Evolutionary conservation across 371 early-diverging fungal species (phyloP).

Genomic region (Parasitella parasitica): DNA sequence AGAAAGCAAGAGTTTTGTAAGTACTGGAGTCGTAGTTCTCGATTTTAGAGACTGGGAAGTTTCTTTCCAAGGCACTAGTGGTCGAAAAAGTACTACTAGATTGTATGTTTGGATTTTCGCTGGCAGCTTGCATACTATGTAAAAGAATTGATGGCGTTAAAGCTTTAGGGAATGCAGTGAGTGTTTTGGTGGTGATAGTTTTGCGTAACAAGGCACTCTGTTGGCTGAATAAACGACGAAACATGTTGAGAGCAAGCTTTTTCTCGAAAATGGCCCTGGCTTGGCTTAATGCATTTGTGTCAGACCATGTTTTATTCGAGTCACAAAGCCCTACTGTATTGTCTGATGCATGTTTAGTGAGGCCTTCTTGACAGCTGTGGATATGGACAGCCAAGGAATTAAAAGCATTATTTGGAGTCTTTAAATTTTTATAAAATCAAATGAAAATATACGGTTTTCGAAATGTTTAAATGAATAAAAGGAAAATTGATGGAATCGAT

Average conservation of each 20-base stretch:
- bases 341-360: neutral
- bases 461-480: too few species aligned
- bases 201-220: neutral
- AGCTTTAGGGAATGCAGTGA: neutral
- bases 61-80: neutral
- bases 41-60: conserved; percentile 18
- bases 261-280: neutral
- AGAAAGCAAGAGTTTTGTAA: conserved; percentile 72
- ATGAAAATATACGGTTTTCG: too few species aligned
- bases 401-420: too few species aligned
- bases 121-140: neutral
- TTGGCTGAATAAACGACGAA: conserved; percentile 14
- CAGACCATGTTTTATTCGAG: neutral
- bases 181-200: neutral
- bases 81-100: conserved; percentile 11
- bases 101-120: neutral
- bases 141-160: neutral
- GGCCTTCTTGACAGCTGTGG: too few species aligned
- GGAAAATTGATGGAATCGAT: too few species aligned
- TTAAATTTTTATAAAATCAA: too few species aligned
- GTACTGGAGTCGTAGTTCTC: conserved; percentile 35
- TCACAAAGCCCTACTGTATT: neutral
- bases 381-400: too few species aligned
- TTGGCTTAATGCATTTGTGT: neutral
- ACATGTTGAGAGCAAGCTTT: conserved; percentile 5